phyloP scores from a whole-genome alignment of 495 filamentous ascomycete species.

The Neurospora discreta region DNA sequence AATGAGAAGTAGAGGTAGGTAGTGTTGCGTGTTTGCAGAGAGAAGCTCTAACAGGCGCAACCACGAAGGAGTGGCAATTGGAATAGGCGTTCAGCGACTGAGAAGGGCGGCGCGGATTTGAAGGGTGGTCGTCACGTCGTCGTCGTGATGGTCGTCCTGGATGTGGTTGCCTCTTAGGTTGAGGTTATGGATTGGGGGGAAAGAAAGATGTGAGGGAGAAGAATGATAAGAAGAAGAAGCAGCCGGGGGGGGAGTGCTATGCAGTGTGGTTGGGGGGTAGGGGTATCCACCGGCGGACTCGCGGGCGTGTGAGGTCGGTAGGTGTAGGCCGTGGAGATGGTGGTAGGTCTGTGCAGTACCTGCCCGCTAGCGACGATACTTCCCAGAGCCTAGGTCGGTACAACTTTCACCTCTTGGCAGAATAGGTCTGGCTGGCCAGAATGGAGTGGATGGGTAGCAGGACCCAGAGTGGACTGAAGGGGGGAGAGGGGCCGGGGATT shows the following conservation, averaged over 20 bases:
- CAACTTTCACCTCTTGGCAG: not conserved
- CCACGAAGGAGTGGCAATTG: not conserved
- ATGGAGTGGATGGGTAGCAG: not conserved
- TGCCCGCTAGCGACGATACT: not conserved
- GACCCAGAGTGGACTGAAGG: not conserved
- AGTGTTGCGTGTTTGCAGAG: not conserved
- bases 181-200: not conserved
- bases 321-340: not conserved
- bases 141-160: not conserved
- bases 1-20: not conserved
- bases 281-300: not conserved
- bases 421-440: not conserved
- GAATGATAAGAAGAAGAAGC: not conserved
- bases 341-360: not conserved
- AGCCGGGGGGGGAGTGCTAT: not conserved
- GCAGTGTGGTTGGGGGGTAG: not conserved
- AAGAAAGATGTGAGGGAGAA: not conserved
- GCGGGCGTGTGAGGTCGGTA: not conserved
- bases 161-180: not conserved
- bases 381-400: not conserved
- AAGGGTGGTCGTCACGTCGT: not conserved
- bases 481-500: not conserved
- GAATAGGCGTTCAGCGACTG: not conserved
- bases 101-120: not conserved
- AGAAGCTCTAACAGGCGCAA: not conserved